A percentile compares a stretch with the other conserved stretches of the same genome.
phyloP scores from a whole-genome alignment of 768 basidiomycete genomes.

The Termitomyces titanicus region DNA sequence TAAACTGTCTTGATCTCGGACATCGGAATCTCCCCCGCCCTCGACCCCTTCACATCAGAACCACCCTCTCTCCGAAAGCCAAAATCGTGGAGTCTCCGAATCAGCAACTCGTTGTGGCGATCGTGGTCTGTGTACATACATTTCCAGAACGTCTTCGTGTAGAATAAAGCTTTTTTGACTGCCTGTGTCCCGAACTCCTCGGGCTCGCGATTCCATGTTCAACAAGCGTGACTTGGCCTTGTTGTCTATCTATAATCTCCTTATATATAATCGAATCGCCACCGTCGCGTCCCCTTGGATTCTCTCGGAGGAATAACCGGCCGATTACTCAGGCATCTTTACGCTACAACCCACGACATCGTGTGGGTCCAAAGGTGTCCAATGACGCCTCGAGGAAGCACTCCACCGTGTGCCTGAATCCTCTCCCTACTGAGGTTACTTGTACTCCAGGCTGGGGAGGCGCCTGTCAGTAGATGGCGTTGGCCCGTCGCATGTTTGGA shows the following conservation, averaged over 20 bases:
- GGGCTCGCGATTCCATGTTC: background rate
- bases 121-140: background rate
- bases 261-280: no score
- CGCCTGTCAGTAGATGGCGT: background rate
- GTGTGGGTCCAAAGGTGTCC: background rate
- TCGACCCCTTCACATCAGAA: conserved; percentile 1
- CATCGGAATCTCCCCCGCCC: no score
- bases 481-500: background rate
- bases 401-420: background rate
- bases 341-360: conserved; percentile 9
- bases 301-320: background rate
- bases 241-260: no score
- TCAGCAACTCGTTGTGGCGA: background rate
- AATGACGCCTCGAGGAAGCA: conserved; percentile 4
- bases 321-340: conserved; percentile 4
- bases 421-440: background rate
- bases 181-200: background rate
- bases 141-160: no score
- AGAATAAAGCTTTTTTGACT: background rate
- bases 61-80: no score
- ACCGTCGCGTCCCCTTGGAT: background rate
- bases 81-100: background rate
- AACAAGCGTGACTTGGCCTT: no score
- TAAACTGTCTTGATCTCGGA: no score
- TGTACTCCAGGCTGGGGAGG: background rate